Evolutionary conservation across 169 alveolate genomes (phyloP), one percentile per base, ranked within the genome.

Genomic region (Babesia gibsoni): DNA sequence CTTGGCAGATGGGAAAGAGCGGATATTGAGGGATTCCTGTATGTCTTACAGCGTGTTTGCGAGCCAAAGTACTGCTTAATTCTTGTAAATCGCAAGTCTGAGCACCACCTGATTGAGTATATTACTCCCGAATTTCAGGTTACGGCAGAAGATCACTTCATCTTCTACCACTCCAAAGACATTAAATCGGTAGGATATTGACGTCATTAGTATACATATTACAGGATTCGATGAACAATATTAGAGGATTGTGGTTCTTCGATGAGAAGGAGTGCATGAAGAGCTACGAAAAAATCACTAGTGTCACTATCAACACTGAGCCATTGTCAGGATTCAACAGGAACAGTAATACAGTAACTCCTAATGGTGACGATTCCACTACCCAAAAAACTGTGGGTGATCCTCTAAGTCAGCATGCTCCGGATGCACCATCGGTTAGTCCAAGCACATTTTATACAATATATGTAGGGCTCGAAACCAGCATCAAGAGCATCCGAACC

Each of bases 21-120:
- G 27, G 92, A 66, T 25, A 66, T 85, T n/a, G 92, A 85, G 36
- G 92, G 92, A 6, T 82, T 82, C 42, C 57, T 85, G 23, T 85
- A 81, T 46, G 39, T 85, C 27, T 72, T 85, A 12, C 54, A 49
- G 45, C 79, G 92, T 25, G 43, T 79, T 1, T 35, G 36, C 4
- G 75, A 50, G 30, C 89, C 89, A 6, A 25, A 23, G 29, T 41
- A 74, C 42, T 61, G 92, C 66, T 61, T 85, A 25, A 78, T 85
- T 18, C 52, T 85, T 32, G 75, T 84, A n/a, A 85, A 85, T 56
- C 70, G 80, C 52, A 85, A 85, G 58, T 75, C 84, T 30, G 92
- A 85, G 72, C 52, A 59, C 16, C 92, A 85, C 66, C 66, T 85
- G 27, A 48, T 82, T 48, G 86, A 85, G 74, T 73, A 82, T 48